Conservation (phyloP, 2,329 filamentous ascomycete genomes). For the Gremmenia infestans region DNA sequence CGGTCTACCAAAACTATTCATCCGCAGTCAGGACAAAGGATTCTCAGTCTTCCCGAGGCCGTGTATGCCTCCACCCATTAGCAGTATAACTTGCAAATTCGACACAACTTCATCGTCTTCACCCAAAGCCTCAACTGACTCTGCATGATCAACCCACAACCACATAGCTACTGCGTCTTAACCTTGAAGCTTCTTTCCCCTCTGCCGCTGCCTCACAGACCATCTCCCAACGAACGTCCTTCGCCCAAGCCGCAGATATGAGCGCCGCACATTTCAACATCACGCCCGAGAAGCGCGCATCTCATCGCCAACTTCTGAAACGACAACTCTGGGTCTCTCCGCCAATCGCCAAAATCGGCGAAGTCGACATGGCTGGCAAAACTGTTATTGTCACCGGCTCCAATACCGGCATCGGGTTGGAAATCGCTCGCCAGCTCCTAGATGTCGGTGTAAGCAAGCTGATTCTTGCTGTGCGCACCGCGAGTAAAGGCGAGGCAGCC, state of each 20-base stretch:
- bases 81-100: background rate
- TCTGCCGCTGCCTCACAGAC: background rate
- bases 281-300: background rate
- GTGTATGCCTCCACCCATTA: background rate
- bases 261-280: background rate
- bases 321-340: background rate
- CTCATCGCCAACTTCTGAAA: background rate
- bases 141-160: background rate
- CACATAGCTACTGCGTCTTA: background rate
- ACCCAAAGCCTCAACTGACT: background rate
- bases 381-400: conserved; percentile 38
- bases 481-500: conserved; percentile 39
- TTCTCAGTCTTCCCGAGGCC: no score
- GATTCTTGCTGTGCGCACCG: conserved; percentile 35
- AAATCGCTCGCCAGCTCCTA: conserved; percentile 34
- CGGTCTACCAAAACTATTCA: no score
- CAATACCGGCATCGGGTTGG: conserved; percentile 38
- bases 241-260: background rate
- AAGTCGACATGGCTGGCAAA: conserved; percentile 10
- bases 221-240: no score
- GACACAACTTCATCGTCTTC: background rate
- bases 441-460: conserved; percentile 31
- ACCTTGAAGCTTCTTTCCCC: background rate
- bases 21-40: no score
- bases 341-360: background rate